phyloP scores from a whole-genome alignment of 306 rosid species.

The Comarum palustre region DNA sequence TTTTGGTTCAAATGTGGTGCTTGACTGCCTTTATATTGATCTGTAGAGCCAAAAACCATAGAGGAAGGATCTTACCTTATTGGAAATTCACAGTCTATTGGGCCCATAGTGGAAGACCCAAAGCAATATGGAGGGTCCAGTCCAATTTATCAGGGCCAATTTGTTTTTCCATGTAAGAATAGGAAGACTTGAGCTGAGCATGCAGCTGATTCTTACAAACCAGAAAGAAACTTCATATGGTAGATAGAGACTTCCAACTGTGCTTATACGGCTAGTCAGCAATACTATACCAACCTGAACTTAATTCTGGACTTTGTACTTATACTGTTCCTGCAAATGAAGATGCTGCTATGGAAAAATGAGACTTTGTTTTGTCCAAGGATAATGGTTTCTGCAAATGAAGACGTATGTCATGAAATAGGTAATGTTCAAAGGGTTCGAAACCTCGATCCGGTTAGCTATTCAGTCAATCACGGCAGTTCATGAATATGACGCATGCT shows the following conservation, averaged over 20 bases:
- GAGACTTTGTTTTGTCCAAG: background rate
- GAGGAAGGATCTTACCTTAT: no score
- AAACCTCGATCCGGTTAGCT: background rate
- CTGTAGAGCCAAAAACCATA: no score
- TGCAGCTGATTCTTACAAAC: background rate
- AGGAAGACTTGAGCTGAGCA: no score
- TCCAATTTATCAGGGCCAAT: no score
- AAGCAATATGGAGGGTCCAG: no score
- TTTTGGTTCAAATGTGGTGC: no score
- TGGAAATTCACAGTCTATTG: no score
- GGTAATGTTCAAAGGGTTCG: background rate
- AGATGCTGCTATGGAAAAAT: background rate
- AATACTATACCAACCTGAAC: background rate
- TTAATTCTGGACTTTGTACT: background rate
- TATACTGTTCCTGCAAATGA: background rate
- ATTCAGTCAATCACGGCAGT: background rate
- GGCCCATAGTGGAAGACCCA: no score
- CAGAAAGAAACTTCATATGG: background rate
- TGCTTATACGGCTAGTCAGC: background rate
- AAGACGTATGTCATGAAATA: background rate
- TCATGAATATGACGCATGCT: background rate
- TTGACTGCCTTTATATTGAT: no score
- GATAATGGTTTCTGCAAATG: background rate
- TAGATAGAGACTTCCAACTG: background rate
- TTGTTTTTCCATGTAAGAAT: no score